Conservation (phyloP, 495 filamentous ascomycete genomes). For the Hyaloscypha variabilis region DNA sequence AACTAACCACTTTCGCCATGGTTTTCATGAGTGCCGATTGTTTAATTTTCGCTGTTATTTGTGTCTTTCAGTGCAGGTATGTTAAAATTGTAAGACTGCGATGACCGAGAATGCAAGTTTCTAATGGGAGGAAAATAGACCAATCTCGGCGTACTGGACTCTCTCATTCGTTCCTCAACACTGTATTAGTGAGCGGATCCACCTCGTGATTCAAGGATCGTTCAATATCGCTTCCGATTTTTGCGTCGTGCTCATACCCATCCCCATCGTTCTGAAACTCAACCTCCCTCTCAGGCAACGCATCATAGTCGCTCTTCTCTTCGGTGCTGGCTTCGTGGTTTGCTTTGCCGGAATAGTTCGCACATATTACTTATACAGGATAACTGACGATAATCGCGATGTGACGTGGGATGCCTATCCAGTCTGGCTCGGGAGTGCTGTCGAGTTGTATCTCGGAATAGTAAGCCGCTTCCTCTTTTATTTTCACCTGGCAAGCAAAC, state of each 20-base stretch:
- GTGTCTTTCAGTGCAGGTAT: neutral
- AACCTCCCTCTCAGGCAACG: conserved; percentile 57
- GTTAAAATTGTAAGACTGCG: too few species aligned
- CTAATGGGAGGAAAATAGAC: conserved; percentile 38
- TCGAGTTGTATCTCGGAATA: conserved; percentile 13
- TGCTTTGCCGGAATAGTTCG: conserved; percentile 58
- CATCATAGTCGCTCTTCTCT: conserved; percentile 59
- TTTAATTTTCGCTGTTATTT: neutral
- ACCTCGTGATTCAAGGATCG: conserved; percentile 58
- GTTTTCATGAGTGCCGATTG: neutral
- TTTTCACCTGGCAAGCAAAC: neutral
- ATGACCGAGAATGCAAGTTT: too few species aligned
- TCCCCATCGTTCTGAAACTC: conserved; percentile 59
- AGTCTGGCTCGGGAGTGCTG: conserved; percentile 40
- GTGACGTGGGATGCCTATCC: conserved; percentile 56
- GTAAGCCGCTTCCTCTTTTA: neutral
- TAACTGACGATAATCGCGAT: conserved; percentile 39
- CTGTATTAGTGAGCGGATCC: conserved; percentile 52
- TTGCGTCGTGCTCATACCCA: conserved; percentile 57
- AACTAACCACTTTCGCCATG: neutral
- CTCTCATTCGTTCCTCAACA: conserved; percentile 37
- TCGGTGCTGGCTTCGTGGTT: conserved; percentile 58
- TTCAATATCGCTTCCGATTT: conserved; percentile 64
- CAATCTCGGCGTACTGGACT: conserved; percentile 56
- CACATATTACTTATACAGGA: conserved; percentile 39